These are phyloP conservation scores for Apiospora arundinis DNA, from an alignment of 2,329 filamentous ascomycete species.

Conservation along the genomic window DNA sequence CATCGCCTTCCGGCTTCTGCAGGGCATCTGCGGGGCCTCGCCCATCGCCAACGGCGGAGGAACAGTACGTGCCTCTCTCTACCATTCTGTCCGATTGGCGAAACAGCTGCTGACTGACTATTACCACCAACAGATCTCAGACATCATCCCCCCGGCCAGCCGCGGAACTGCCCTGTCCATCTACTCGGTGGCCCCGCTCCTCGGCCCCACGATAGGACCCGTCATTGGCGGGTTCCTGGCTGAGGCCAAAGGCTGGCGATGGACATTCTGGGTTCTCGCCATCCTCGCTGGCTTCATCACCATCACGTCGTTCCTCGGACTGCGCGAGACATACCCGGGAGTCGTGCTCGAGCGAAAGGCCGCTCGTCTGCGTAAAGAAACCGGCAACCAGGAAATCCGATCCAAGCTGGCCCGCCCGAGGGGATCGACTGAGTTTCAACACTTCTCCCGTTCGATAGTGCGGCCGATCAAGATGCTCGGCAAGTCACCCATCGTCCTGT, in stretches of 20 bases:
- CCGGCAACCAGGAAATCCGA: constrained; percentile 53
- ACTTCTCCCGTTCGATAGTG: constrained; percentile 43
- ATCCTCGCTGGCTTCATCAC: background rate
- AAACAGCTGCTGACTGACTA: constrained; percentile 24
- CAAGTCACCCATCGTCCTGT: constrained; percentile 41
- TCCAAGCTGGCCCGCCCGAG: constrained; percentile 51
- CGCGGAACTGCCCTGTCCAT: constrained; percentile 24
- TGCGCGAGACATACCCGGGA: background rate
- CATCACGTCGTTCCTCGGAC: background rate
- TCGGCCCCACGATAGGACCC: constrained; percentile 22
- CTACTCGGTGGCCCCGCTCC: constrained; percentile 26
- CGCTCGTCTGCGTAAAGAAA: constrained; percentile 47
- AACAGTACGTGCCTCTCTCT: constrained; percentile 25
- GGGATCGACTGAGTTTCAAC: constrained; percentile 31
- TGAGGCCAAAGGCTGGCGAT: constrained; percentile 26
- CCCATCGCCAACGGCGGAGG: constrained; percentile 6
- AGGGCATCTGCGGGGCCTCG: constrained; percentile 26
- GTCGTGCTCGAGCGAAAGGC: background rate
- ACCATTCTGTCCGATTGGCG: constrained; percentile 23
- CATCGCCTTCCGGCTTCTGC: constrained; percentile 26
- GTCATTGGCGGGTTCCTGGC: constrained; percentile 28
- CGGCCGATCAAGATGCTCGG: constrained; percentile 47
- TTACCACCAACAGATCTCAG: too few species aligned
- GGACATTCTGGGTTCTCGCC: constrained; percentile 20
- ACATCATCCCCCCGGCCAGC: constrained; percentile 26